Evolutionary conservation across 306 rosid species (phyloP).

Genomic region (Canavalia ensiformis): DNA sequence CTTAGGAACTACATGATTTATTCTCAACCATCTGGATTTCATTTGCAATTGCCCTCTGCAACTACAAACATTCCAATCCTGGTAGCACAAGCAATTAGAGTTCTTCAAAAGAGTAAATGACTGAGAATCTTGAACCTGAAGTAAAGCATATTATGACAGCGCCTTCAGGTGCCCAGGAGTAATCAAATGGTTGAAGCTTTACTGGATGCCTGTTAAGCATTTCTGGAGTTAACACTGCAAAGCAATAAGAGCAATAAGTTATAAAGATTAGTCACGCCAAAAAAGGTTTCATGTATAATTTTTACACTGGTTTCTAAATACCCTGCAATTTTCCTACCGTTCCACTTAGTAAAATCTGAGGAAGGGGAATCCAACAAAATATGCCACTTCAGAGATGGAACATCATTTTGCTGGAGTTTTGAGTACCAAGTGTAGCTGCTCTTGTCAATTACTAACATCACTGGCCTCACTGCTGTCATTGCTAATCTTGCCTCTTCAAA

Average conservation of each 20-base stretch:
- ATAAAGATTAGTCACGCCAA: constrained; percentile 30
- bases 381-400: constrained; percentile 74
- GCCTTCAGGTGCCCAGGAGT: constrained; percentile 76
- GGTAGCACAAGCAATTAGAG: background rate
- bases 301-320: constrained; percentile 5
- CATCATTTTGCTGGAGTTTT: constrained; percentile 57
- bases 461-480: constrained; percentile 71
- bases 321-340: constrained; percentile 55
- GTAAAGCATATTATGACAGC: constrained; percentile 84
- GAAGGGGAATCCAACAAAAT: constrained; percentile 67
- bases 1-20: no score
- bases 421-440: constrained; percentile 69
- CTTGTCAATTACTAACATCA: constrained; percentile 75
- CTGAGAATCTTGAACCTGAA: constrained; percentile 70
- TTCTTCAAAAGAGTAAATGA: constrained; percentile 2
- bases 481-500: constrained; percentile 81
- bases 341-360: constrained; percentile 45
- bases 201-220: constrained; percentile 58
- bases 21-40: no score
- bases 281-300: background rate
- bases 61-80: constrained; percentile 10
- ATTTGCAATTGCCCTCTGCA: background rate
- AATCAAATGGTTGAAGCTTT: constrained; percentile 51
- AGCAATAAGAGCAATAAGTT: constrained; percentile 30
- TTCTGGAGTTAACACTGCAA: constrained; percentile 64